These are phyloP conservation scores for Aspergillus thermomutatus DNA, from an alignment of 2,329 filamentous ascomycete genomes.

Conservation along the genomic window DNA sequence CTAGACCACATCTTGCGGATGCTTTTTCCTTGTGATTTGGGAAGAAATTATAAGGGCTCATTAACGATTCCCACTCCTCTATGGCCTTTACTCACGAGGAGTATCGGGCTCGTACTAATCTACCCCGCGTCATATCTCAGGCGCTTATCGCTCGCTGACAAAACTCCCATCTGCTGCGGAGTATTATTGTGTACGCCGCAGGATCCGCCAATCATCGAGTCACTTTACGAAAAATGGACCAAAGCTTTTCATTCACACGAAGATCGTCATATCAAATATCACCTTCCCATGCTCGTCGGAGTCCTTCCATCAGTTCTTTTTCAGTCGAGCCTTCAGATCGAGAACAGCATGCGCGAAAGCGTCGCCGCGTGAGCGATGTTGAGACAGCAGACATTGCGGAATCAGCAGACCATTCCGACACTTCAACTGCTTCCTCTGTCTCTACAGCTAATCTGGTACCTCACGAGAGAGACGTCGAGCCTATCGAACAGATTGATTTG, in stretches of 20 bases:
- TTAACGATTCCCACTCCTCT: background rate
- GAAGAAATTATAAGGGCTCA: background rate
- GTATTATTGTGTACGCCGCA: too few species aligned
- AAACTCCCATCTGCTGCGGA: background rate
- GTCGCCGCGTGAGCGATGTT: conserved; percentile 10
- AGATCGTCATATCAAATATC: background rate
- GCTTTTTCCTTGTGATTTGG: background rate
- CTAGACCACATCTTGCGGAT: background rate
- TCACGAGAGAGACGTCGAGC: conserved; percentile 10
- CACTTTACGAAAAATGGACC: background rate
- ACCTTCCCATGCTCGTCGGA: background rate
- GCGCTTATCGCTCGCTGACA: background rate
- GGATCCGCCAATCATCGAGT: background rate
- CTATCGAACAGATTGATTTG: conserved; percentile 51
- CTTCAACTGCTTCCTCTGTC: background rate
- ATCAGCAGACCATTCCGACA: background rate
- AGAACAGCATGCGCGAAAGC: conserved; percentile 9
- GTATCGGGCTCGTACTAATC: background rate
- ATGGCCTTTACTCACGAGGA: background rate
- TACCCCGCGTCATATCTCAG: background rate
- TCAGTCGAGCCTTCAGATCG: conserved; percentile 3
- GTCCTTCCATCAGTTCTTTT: background rate
- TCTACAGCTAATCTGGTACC: background rate
- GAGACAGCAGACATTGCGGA: background rate
- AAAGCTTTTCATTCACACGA: background rate